These are phyloP conservation scores for Xerocomus cyaneibrunnescens DNA, from an alignment of 1,284 basidiomycete species.

Conservation along the genomic window DNA sequence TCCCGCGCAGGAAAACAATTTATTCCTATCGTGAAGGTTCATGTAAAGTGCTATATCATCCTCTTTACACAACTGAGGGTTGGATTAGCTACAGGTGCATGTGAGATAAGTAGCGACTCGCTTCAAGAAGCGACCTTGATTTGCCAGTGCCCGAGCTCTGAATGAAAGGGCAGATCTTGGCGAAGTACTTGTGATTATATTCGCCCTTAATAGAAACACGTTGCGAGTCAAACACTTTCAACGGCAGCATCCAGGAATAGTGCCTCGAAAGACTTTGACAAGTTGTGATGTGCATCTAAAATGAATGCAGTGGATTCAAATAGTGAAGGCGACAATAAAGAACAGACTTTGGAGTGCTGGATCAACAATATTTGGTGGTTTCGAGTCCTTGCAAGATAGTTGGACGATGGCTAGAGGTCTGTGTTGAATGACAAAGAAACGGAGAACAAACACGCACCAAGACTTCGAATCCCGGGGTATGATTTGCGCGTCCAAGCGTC, in stretches of 20 bases:
- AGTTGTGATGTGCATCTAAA: not conserved
- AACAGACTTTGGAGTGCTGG: not conserved
- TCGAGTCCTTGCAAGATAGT: not conserved
- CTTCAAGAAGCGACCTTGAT: constrained; percentile 5
- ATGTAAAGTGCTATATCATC: not conserved
- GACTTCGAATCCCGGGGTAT: not conserved
- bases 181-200: not conserved
- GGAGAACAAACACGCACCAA: not conserved
- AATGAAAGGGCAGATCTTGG: not conserved
- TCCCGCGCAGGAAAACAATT: not conserved
- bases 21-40: not conserved
- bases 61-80: not conserved
- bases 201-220: not conserved
- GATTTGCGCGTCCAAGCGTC: constrained; percentile 1
- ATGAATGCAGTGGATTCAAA: not conserved
- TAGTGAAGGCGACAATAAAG: not conserved
- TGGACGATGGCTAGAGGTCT: not conserved
- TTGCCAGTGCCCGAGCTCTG: not conserved
- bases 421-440: not conserved
- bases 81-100: not conserved
- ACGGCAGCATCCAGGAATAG: not conserved
- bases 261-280: not conserved
- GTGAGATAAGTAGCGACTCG: not conserved
- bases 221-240: not conserved
- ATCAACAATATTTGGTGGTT: not conserved